A percentile compares a stretch with the other conserved stretches of the same genome.
Evolutionary conservation across 1,284 basidiomycete species (phyloP).

Genomic region (Puccinia triticina): DNA sequence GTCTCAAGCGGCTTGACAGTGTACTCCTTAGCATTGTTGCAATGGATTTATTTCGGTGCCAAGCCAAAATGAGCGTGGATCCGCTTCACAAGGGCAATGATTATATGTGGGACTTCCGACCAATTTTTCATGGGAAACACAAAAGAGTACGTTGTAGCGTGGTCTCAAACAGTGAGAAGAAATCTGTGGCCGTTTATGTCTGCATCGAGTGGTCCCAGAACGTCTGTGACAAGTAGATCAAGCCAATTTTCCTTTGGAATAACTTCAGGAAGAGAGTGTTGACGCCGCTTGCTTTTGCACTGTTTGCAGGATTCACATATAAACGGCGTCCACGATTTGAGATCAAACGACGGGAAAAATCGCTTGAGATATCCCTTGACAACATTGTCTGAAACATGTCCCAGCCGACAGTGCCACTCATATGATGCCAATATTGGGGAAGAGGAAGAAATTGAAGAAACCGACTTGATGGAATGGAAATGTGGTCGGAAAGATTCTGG

Average conservation of each 20-base stretch:
- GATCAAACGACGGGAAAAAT: neutral
- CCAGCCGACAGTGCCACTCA: neutral
- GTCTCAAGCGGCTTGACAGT: neutral
- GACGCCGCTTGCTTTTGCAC: too few relatives aligned
- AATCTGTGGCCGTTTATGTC: too few relatives aligned
- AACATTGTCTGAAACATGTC: constrained; percentile 1
- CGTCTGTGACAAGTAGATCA: too few relatives aligned
- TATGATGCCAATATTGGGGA: neutral
- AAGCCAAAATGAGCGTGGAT: neutral
- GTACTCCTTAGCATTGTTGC: constrained; percentile 19
- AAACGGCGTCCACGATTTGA: neutral
- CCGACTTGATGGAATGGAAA: neutral
- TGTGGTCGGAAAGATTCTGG: neutral
- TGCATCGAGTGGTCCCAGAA: too few relatives aligned
- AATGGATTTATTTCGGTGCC: neutral
- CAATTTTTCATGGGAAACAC: neutral
- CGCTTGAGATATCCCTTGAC: neutral
- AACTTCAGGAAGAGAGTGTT: too few relatives aligned
- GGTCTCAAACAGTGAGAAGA: too few relatives aligned
- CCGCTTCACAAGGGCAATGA: neutral
- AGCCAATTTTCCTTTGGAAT: too few relatives aligned
- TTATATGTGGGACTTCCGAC: neutral
- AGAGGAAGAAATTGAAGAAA: neutral
- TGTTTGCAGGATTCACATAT: too few relatives aligned
- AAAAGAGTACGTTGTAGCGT: too few relatives aligned